Conservation (phyloP, 2,329 filamentous ascomycete species). For the Fusarium virguliforme region DNA sequence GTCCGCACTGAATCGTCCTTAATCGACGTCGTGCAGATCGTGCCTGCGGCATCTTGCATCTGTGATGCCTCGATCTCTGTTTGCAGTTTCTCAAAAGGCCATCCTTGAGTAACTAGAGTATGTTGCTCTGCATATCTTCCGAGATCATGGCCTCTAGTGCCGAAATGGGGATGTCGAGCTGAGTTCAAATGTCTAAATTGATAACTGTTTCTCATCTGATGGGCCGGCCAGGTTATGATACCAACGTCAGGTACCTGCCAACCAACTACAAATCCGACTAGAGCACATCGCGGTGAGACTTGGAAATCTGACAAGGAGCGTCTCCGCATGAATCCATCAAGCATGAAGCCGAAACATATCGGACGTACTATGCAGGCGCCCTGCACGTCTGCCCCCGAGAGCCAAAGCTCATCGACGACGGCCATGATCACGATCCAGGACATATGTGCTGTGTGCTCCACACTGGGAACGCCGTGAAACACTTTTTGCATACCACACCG, state of each 20-base stretch:
- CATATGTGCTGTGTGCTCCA: slow-evolving; percentile 12
- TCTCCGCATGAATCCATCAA: not conserved
- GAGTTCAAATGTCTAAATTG: not conserved
- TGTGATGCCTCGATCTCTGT: slow-evolving; percentile 31
- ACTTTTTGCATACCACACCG: not conserved
- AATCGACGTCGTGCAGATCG: slow-evolving; percentile 40
- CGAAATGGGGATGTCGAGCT: not conserved
- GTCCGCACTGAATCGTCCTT: slow-evolving; percentile 14
- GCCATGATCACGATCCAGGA: not conserved
- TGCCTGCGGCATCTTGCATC: slow-evolving; percentile 39
- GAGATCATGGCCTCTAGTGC: not conserved
- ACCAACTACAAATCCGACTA: not conserved
- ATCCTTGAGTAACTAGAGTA: slow-evolving; percentile 20
- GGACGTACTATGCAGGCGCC: slow-evolving; percentile 13
- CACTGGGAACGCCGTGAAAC: slow-evolving; percentile 13
- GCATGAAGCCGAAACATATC: slow-evolving; percentile 20
- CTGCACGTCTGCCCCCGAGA: slow-evolving; percentile 1
- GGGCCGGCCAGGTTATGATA: not conserved
- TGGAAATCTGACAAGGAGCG: not conserved
- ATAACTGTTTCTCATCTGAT: not conserved
- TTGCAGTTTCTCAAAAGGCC: slow-evolving; percentile 4
- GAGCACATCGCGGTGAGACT: not conserved
- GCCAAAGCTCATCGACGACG: slow-evolving; percentile 1
- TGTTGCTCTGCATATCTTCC: slow-evolving; percentile 7
- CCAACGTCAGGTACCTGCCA: too few relatives aligned